These are phyloP conservation scores for Sclerotinia spermophila DNA, from an alignment of 2,329 filamentous ascomycete genomes.

Conservation along the genomic window DNA sequence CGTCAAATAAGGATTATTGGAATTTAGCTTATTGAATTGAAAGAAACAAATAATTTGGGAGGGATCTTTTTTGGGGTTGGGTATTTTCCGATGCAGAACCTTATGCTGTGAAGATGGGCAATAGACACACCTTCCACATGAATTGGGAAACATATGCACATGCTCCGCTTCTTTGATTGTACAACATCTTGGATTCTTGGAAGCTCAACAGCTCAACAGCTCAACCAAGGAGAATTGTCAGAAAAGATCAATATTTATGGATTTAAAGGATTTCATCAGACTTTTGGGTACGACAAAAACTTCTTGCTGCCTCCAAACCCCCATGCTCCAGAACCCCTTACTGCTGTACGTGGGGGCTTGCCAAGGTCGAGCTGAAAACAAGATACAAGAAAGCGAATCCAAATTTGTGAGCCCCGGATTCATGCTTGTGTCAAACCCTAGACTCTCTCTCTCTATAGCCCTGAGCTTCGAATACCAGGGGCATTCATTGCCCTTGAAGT, in stretches of 20 bases:
- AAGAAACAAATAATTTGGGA: background rate
- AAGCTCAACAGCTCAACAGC: background rate
- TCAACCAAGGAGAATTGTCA: background rate
- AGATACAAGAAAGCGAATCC: background rate
- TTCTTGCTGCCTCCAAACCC: background rate
- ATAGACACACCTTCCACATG: background rate
- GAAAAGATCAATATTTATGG: background rate
- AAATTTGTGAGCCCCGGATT: background rate
- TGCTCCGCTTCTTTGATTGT: background rate
- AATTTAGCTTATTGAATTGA: background rate
- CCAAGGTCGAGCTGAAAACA: conserved; percentile 16
- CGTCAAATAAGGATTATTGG: background rate
- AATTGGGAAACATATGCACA: background rate
- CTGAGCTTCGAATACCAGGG: too few relatives aligned
- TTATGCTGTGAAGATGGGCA: background rate
- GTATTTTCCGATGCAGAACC: background rate
- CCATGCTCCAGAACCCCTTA: background rate
- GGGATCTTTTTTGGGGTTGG: background rate
- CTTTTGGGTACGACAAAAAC: background rate
- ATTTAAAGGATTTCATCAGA: background rate
- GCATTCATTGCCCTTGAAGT: too few relatives aligned
- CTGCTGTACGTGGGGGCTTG: background rate
- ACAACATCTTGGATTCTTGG: background rate
- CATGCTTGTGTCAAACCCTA: background rate
- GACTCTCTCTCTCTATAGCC: background rate